These are phyloP conservation scores for Tephrocybe sp. DNA, from an alignment of 768 basidiomycete genomes.

Conservation along the genomic window DNA sequence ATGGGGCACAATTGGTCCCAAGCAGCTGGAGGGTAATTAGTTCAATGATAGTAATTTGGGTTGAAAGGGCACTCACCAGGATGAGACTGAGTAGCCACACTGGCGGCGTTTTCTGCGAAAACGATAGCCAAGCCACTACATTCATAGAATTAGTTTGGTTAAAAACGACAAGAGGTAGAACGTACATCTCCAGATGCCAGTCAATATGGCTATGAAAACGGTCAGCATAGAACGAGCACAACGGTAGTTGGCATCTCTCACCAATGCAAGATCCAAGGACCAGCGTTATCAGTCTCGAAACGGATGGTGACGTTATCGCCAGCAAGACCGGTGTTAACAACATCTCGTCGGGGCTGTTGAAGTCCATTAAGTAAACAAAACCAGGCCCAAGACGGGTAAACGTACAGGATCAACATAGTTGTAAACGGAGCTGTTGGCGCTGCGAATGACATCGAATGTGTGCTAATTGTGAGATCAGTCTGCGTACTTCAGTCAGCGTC, in stretches of 20 bases:
- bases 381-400: background rate
- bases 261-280: conserved; percentile 50
- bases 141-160: conserved; percentile 1
- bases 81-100: no score
- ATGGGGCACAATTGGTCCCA: conserved; percentile 30
- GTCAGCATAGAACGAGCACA: background rate
- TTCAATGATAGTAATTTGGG: no score
- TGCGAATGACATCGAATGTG: conserved; percentile 34
- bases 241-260: conserved; percentile 16
- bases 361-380: background rate
- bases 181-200: conserved; percentile 11
- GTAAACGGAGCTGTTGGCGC: conserved; percentile 25
- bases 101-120: conserved; percentile 31
- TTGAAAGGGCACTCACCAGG: no score
- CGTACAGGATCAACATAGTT: conserved; percentile 42
- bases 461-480: conserved; percentile 23
- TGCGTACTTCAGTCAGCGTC: background rate
- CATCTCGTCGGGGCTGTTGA: conserved; percentile 25
- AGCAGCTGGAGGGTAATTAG: conserved; percentile 5
- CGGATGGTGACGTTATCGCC: conserved; percentile 42
- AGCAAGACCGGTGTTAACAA: conserved; percentile 28
- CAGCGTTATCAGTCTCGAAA: conserved; percentile 34
- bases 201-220: background rate
- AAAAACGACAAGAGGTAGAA: conserved; percentile 16
- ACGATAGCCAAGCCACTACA: conserved; percentile 36